phyloP scores from a whole-genome alignment of 108 stramenopile genomes.

The Tribonema minus region DNA sequence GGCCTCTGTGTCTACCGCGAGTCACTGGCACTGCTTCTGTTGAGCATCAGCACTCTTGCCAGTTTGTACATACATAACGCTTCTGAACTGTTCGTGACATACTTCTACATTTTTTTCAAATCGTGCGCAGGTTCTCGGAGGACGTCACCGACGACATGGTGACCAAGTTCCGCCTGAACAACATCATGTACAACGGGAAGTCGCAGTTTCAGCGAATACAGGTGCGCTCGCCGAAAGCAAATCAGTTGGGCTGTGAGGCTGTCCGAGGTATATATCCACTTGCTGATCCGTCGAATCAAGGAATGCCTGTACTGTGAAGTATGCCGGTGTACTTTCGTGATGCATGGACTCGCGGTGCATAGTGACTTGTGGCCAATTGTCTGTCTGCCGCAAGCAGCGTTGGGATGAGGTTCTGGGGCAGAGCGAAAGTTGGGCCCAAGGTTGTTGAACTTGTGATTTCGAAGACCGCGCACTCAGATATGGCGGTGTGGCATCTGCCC shows the following conservation, averaged over 20 bases:
- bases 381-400: too few relatives aligned
- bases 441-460: too few relatives aligned
- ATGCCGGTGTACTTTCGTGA: too few relatives aligned
- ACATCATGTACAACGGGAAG: constrained; percentile 31
- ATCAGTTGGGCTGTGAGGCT: neutral
- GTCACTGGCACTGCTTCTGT: too few relatives aligned
- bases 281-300: neutral
- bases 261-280: neutral
- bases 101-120: neutral
- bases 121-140: constrained; percentile 30
- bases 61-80: neutral
- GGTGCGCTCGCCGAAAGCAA: neutral
- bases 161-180: constrained; percentile 48
- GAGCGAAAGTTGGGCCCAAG: too few relatives aligned
- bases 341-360: too few relatives aligned
- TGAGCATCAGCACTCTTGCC: neutral
- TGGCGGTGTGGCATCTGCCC: too few relatives aligned
- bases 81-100: neutral
- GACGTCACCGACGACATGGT: constrained; percentile 26
- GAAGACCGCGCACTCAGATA: too few relatives aligned
- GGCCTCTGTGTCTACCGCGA: neutral
- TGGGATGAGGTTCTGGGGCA: too few relatives aligned
- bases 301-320: neutral
- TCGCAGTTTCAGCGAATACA: constrained; percentile 54
- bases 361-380: too few relatives aligned